Conservation (phyloP, 2,329 filamentous ascomycete genomes). For the Fusarium annulatum region DNA sequence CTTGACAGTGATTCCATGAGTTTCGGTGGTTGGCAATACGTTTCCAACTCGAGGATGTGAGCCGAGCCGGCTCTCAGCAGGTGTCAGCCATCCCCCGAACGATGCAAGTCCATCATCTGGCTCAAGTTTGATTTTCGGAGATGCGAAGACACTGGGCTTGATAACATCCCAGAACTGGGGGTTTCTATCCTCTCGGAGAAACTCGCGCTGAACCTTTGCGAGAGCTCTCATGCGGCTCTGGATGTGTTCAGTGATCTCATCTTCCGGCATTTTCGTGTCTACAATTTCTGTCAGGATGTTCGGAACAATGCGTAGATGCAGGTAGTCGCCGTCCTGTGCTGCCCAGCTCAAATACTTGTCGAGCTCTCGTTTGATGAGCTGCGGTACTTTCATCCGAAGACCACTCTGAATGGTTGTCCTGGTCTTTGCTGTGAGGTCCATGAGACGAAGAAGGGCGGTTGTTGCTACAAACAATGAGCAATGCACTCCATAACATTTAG, state of each 20-base stretch:
- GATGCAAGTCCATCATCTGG: slow-evolving; percentile 20
- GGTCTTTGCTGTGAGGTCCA: slow-evolving; percentile 53
- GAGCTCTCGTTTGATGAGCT: slow-evolving; percentile 50
- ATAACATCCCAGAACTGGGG: slow-evolving; percentile 48
- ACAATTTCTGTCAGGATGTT: slow-evolving; percentile 54
- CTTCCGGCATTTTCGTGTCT: slow-evolving; percentile 45
- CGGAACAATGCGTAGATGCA: slow-evolving; percentile 49
- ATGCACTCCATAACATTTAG: too few species aligned
- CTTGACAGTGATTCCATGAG: slow-evolving; percentile 9
- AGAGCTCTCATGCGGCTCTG: slow-evolving; percentile 51
- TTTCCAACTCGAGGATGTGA: slow-evolving; percentile 22
- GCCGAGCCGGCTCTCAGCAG: not conserved
- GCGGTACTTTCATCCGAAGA: slow-evolving; percentile 47
- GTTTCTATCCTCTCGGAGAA: slow-evolving; percentile 45
- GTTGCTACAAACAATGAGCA: slow-evolving; percentile 51
- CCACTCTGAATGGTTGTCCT: slow-evolving; percentile 51
- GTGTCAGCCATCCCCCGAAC: slow-evolving; percentile 10
- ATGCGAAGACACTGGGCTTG: slow-evolving; percentile 36
- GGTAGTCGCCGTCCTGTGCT: slow-evolving; percentile 54
- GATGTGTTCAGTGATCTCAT: slow-evolving; percentile 51
- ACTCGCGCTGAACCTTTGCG: slow-evolving; percentile 52
- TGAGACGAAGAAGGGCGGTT: slow-evolving; percentile 51
- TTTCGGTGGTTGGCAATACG: slow-evolving; percentile 3
- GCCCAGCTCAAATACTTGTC: slow-evolving; percentile 55
- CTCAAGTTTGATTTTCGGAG: slow-evolving; percentile 36